Evolutionary conservation across 495 filamentous ascomycete species (phyloP), one percentile per base, ranked within the genome.

Genomic region (Apiosordaria backusii): DNA sequence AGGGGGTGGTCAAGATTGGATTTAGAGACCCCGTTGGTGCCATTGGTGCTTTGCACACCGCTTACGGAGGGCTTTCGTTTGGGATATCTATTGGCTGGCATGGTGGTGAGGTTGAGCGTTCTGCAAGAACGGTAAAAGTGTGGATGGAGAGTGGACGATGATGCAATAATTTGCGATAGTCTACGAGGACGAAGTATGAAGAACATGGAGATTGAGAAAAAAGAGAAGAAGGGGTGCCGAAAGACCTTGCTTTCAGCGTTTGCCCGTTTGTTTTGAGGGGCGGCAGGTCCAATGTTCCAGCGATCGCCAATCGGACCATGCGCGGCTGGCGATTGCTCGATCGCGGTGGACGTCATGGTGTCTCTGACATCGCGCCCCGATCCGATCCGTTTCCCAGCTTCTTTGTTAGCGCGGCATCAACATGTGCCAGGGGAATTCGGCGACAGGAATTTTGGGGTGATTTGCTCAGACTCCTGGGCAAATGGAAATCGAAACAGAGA

Each of bases 291-390:
- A 58, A 23, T 40, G 19, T 35, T 50, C 57, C 18, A 53, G 61
- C 63, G 69, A 71, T 69, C 45, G 64, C 9, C 53, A 58, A 26
- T 22, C 22, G n/a, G 6, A 22, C 19, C n/a, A 13, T 35, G 62
- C 61, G 50, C 24, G 54, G 21, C 27, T 16, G 9, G 40, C 60
- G 45, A 69, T 69, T 68, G 70, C 65, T 63, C 72, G 72, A 74
- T 74, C 67, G 62, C 50, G 27, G 59, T 40, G 54, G 13, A 67
- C 72, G 70, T 72, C 70, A 70, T 72, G 25, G 50, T 65, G 63
- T 63, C 52, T 26, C 50, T 53, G 23, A 21, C 60, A 72, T 72
- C 70, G 72, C 67, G 70, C 57, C 65, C 35, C 9, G 35, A 45
- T 45, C 35, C 53, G 61, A 65, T 64, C 62, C 50, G 54, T 57